Evolutionary conservation across 2,329 filamentous ascomycete species (phyloP).

Genomic region (Cercospora sp.): DNA sequence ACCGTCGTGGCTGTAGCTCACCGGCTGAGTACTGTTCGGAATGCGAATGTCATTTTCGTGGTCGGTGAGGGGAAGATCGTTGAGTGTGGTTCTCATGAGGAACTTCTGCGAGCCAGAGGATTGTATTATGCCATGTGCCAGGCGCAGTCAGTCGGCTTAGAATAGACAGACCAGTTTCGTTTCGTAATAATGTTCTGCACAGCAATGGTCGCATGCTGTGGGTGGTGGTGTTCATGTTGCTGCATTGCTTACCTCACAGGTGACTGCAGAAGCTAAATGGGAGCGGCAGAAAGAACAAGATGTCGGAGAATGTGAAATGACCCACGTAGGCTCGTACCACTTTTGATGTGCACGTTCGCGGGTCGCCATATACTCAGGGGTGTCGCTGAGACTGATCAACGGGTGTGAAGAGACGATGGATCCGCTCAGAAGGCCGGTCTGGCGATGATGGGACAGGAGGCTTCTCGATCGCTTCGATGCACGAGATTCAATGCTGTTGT

Average conservation of each 20-base stretch:
- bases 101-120: slow-evolving; percentile 40
- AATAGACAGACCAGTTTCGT: neutral
- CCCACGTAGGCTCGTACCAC: neutral
- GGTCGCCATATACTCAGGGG: neutral
- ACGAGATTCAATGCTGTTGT: neutral
- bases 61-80: slow-evolving; percentile 40
- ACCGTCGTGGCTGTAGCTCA: slow-evolving; percentile 46
- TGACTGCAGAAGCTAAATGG: neutral
- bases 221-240: neutral
- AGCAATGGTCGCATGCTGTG: too few relatives aligned
- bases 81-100: slow-evolving; percentile 42
- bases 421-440: neutral
- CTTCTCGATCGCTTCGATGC: neutral
- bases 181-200: too few relatives aligned
- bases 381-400: neutral
- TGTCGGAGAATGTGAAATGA: neutral
- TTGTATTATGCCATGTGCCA: slow-evolving; percentile 47
- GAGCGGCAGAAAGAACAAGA: neutral
- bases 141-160: neutral
- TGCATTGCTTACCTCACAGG: neutral
- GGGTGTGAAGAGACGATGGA: neutral
- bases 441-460: neutral
- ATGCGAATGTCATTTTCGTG: slow-evolving; percentile 43
- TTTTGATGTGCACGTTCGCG: neutral
- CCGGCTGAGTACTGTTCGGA: slow-evolving; percentile 40